Conservation (phyloP, 139 green algal species). For the Edaphochlamys debaryana region DNA sequence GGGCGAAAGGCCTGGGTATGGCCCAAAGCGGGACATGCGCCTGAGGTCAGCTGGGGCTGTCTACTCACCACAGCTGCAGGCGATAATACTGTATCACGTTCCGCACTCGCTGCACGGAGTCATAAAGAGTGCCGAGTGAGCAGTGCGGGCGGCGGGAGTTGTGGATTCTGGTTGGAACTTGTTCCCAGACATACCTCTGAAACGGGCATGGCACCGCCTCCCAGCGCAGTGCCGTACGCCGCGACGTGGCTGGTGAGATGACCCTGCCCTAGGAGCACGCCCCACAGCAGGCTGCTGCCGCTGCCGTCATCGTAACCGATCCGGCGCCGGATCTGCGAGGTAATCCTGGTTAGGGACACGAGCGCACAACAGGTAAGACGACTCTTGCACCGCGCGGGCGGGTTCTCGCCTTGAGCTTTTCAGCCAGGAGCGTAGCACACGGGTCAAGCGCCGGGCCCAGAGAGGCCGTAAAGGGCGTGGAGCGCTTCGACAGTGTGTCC, state of each 20-base stretch:
- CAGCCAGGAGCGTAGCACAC: constrained; percentile 18
- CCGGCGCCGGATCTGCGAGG: constrained; percentile 14
- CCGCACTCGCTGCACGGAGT: neutral
- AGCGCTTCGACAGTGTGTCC: neutral
- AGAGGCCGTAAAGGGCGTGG: neutral
- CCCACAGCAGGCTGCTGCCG: constrained; percentile 7
- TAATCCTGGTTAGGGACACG: no score
- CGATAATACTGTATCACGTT: constrained; percentile 22
- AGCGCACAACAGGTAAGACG: no score
- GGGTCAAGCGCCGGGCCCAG: constrained; percentile 16
- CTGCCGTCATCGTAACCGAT: constrained; percentile 19
- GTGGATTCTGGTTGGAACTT: no score
- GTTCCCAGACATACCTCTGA: no score
- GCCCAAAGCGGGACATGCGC: no score
- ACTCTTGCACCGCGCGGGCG: no score
- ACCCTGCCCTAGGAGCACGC: constrained; percentile 9
- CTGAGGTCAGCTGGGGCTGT: no score
- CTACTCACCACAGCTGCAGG: constrained; percentile 21
- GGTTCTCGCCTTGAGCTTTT: constrained; percentile 12
- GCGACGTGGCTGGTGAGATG: constrained; percentile 22
- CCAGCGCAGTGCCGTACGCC: constrained; percentile 27
- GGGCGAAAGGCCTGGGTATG: no score
- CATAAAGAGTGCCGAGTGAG: no score
- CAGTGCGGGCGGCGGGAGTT: no score
- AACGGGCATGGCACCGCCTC: constrained; percentile 2